These are phyloP conservation scores for Fraxinus pennsylvanica DNA, from an alignment of 257 asterid species.

Conservation along the genomic window DNA sequence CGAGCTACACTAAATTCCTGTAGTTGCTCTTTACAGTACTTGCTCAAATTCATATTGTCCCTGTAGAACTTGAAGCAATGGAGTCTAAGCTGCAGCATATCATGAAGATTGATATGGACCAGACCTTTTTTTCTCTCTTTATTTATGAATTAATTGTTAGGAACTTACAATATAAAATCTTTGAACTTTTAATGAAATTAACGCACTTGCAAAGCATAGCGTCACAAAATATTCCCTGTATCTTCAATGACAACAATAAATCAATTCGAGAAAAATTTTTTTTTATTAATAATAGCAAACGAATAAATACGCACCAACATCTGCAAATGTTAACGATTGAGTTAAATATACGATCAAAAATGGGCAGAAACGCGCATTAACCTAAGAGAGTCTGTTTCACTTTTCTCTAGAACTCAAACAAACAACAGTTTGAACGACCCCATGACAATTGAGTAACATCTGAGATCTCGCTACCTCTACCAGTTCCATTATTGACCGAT, in stretches of 20 bases:
- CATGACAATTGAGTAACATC: slow-evolving; percentile 17
- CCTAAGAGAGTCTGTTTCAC: background rate
- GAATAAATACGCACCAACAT: background rate
- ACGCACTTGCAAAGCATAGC: too few relatives aligned
- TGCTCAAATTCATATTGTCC: background rate
- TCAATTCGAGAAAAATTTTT: too few relatives aligned
- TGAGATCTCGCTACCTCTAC: slow-evolving; percentile 2
- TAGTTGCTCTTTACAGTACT: background rate
- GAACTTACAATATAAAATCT: too few relatives aligned
- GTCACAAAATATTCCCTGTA: too few relatives aligned
- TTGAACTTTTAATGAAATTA: too few relatives aligned
- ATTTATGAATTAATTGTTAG: background rate
- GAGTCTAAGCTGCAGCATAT: background rate
- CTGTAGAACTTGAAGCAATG: background rate
- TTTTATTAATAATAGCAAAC: background rate
- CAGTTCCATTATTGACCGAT: background rate
- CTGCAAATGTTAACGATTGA: background rate
- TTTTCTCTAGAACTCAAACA: slow-evolving; percentile 9
- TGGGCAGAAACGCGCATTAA: background rate
- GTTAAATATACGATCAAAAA: too few relatives aligned
- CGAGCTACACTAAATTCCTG: background rate
- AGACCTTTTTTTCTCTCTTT: too few relatives aligned
- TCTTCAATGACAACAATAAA: too few relatives aligned
- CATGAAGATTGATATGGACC: too few relatives aligned
- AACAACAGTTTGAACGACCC: slow-evolving; percentile 16